Conservation (phyloP, 768 basidiomycete species). For the Austroboletus eburneus region DNA sequence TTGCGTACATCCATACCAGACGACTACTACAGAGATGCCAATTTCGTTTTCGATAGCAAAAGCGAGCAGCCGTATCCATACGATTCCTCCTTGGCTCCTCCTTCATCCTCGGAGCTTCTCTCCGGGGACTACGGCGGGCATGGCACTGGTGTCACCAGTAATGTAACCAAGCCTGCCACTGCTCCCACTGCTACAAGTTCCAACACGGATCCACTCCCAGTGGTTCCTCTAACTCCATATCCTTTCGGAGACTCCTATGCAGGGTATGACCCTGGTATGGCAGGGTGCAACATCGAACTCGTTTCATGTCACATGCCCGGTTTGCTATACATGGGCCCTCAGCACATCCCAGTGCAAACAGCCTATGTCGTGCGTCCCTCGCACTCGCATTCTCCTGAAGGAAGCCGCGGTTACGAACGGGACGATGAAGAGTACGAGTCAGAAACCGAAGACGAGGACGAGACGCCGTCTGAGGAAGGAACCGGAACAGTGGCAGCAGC, state of each 20-base stretch:
- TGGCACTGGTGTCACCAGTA: conserved; percentile 2
- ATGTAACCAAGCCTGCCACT: neutral
- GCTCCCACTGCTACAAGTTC: neutral
- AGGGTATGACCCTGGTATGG: conserved; percentile 22
- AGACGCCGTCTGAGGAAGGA: neutral
- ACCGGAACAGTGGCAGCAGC: too few species aligned
- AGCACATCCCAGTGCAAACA: neutral
- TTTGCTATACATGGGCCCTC: neutral
- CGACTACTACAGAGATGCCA: conserved; percentile 1
- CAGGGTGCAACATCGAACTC: conserved; percentile 9
- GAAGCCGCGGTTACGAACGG: conserved; percentile 20
- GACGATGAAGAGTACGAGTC: conserved; percentile 15
- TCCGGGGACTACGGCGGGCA: conserved; percentile 6
- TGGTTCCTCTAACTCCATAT: neutral
- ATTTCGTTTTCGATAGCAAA: conserved; percentile 4
- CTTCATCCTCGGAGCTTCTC: neutral
- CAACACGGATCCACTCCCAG: neutral
- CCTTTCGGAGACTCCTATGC: conserved; percentile 10
- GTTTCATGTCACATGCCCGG: conserved; percentile 12
- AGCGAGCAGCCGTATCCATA: neutral
- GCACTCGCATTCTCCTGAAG: neutral
- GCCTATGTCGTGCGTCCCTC: neutral
- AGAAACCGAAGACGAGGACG: neutral
- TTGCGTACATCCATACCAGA: too few species aligned
- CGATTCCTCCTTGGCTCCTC: neutral